Base-by-base conservation (phyloP, 768 basidiomycete species). In the Agaricus bisporus region DNA sequence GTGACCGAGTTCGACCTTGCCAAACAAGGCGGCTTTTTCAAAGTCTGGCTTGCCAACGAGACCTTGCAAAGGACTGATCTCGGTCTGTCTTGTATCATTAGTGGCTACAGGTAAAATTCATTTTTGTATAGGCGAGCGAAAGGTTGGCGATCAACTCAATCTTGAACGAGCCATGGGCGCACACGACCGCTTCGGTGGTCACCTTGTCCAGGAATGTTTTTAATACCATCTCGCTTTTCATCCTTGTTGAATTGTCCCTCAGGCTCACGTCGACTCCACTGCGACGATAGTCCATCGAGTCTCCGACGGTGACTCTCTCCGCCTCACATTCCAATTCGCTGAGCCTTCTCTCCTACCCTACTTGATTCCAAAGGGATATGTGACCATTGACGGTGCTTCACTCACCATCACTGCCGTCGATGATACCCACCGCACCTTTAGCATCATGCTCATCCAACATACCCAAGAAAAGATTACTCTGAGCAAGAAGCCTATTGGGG, bases 231-330 rank as follows among this genome's bases (percentile, higher is more conserved):
- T 25, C 9, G n/a, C 38, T 28, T 22, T 20, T 41, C 18, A 54
- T 26, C 9, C 36, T 36, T 32, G 9, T 36, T 7, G 8, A 39
- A 14, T 35, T 10, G 18, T 14, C 18, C 56, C 4, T 32, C 32
- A 98, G 93, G 97, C 89, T 15, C 97, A 99, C 69, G 88, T 98
- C 57, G 97, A 99, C 65, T 80, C 80, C 5, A 95, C 91, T 0
- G 95, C 91, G 9, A 87, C 73, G 0, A 77, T 99, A 53, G 65
- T 86, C 41, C 75, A 79, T 22, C 79, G 77, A 47, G 69, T 65
- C 11, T 70, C 75, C 2, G 95, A 98, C 63, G 95, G 93, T 3
- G 91, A 95, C 63, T 97, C 97, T 11, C 66, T 97, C 57, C 84
- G 94, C 11, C 69, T 95, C 57, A 78, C 78, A 44, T 97, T 99